These are phyloP conservation scores for Calonectria pseudoturangicola DNA, from an alignment of 2,329 filamentous ascomycete genomes.

Conservation along the genomic window DNA sequence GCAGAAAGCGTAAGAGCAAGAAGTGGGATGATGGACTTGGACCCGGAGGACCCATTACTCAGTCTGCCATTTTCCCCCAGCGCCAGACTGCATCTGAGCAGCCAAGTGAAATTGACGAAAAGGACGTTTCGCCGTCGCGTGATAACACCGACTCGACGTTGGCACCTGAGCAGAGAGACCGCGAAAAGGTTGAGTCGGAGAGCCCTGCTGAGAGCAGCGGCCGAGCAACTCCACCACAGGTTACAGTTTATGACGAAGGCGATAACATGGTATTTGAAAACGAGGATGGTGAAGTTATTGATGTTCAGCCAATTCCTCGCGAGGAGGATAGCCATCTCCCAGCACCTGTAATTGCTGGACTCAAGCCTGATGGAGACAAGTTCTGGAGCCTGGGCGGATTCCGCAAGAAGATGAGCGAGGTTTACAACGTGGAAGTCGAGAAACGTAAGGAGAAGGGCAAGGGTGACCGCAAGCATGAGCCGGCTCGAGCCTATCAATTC, in stretches of 20 bases:
- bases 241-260: slow-evolving; percentile 89
- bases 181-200: slow-evolving; percentile 51
- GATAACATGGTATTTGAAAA: slow-evolving; percentile 88
- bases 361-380: slow-evolving; percentile 47
- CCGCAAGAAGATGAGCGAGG: slow-evolving; percentile 70
- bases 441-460: slow-evolving; percentile 79
- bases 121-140: slow-evolving; percentile 55
- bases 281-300: slow-evolving; percentile 88
- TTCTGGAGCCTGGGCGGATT: slow-evolving; percentile 63
- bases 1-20: slow-evolving; percentile 78
- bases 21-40: slow-evolving; percentile 83
- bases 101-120: slow-evolving; percentile 51
- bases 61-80: slow-evolving; percentile 90
- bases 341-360: slow-evolving; percentile 43
- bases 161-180: slow-evolving; percentile 56
- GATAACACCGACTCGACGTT: slow-evolving; percentile 60
- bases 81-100: slow-evolving; percentile 58
- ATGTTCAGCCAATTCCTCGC: slow-evolving; percentile 67
- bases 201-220: slow-evolving; percentile 43
- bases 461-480: slow-evolving; percentile 77
- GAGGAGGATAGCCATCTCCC: slow-evolving; percentile 43
- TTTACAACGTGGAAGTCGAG: slow-evolving; percentile 76
- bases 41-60: slow-evolving; percentile 89
- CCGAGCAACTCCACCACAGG: slow-evolving; percentile 50
- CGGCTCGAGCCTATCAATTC: slow-evolving; percentile 89